These are phyloP conservation scores for Aureobasidium zeae DNA, from an alignment of 2,329 filamentous ascomycete species.

Conservation along the genomic window DNA sequence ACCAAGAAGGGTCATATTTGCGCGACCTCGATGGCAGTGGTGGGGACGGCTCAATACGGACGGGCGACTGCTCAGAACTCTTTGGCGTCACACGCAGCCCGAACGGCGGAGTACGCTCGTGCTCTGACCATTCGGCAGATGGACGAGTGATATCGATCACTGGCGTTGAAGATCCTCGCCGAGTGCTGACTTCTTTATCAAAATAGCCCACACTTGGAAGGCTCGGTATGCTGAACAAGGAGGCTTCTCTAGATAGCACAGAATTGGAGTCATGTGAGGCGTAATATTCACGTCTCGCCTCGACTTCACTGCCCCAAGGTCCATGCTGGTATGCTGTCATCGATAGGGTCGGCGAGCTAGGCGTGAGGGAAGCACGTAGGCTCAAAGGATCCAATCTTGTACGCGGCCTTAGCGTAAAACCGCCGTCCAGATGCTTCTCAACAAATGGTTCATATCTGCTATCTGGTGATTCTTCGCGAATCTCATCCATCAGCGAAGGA, in stretches of 20 bases:
- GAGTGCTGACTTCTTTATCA: not conserved
- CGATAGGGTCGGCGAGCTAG: slow-evolving; percentile 33
- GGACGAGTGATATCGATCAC: slow-evolving; percentile 15
- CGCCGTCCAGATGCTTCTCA: slow-evolving; percentile 4
- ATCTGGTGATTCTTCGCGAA: slow-evolving; percentile 29
- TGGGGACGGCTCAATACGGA: not conserved
- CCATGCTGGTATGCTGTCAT: slow-evolving; percentile 16
- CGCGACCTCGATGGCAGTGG: slow-evolving; percentile 1
- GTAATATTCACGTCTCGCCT: not conserved
- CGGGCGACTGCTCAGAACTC: not conserved
- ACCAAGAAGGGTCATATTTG: slow-evolving; percentile 25
- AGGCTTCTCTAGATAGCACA: slow-evolving; percentile 11
- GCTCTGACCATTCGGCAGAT: slow-evolving; percentile 14
- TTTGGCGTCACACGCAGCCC: slow-evolving; percentile 9
- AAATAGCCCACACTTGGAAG: slow-evolving; percentile 27
- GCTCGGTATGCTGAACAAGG: slow-evolving; percentile 29
- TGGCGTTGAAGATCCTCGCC: slow-evolving; percentile 6
- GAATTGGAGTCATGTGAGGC: not conserved
- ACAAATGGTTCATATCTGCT: not conserved
- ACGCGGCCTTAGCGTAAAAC: slow-evolving; percentile 5
- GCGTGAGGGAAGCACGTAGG: slow-evolving; percentile 32
- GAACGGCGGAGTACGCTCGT: slow-evolving; percentile 9
- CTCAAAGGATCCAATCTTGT: slow-evolving; percentile 24
- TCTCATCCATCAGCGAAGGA: slow-evolving; percentile 29
- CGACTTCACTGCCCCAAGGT: not conserved